Base-by-base conservation (phyloP, 257 asterid genomes). In the Solanum tacnaense region DNA sequence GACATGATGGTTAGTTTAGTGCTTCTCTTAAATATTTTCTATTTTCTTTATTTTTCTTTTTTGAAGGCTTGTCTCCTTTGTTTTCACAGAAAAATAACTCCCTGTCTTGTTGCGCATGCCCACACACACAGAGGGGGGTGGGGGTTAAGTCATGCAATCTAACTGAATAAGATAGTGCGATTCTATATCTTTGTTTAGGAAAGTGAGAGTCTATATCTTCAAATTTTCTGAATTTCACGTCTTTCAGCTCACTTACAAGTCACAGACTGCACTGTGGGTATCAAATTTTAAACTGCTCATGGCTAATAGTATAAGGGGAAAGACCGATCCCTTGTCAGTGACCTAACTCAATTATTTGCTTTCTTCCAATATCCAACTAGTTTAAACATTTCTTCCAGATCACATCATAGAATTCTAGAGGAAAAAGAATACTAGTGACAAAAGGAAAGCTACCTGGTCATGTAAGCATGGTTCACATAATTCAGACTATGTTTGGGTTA, bases 1-100 rank as follows among this genome's bases (percentile, higher is more conserved):
- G 99, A 97, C 92, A 96, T 97, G 98, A 92, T 96, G 99, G 99
- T 97, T 91, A 92, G 96, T 90, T 70, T 70, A 18, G 52, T 86
- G 32, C 70, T 86, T 70, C 62, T 70, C 20, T 27, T 67, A 38
- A 39, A 70, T 34, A 27, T 44, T 36, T 35, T 86, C 29, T 35
- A 38, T 46, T 79, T 79, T 44, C 84, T 79, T 41, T 41, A 18
- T 27, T 44, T 78, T 79, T 44, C 70, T 9, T 81, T 27, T 29
- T 49, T 49, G 68, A 81, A 81, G 68, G 41, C 41, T 8, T 8
- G 67, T 29, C 16, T 81, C 68, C 41, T 29, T 44, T 79, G 32
- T 49, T 79, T 27, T 46, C 31, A 46, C 39, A 46, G 85, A 44
- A 44, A 79, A 46, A 44, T 41, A 79, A 27, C 67, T 25, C 36